phyloP scores from a whole-genome alignment of 2,329 filamentous ascomycete species.

The Aspergillus ochraceus region DNA sequence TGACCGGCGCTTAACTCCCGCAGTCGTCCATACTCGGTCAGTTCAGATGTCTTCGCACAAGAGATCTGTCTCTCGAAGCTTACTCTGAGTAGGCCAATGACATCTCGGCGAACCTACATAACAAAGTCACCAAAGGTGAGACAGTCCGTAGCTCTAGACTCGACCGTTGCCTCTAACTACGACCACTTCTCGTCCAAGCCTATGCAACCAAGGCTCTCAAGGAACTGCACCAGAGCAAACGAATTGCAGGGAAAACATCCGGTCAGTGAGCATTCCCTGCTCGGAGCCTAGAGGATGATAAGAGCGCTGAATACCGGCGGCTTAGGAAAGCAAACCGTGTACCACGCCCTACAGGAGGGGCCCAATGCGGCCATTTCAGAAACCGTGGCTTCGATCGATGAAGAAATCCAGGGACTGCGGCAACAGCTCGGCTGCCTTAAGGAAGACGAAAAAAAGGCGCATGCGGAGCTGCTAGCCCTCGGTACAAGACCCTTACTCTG shows the following conservation, averaged over 20 bases:
- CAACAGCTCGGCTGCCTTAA: constrained; percentile 47
- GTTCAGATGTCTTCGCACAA: not conserved
- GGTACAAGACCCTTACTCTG: constrained; percentile 51
- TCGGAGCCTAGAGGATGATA: not conserved
- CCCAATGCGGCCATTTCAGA: constrained; percentile 50
- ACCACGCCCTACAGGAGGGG: constrained; percentile 57
- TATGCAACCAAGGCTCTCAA: constrained; percentile 62
- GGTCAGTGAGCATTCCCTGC: constrained; percentile 37
- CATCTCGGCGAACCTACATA: constrained; percentile 61
- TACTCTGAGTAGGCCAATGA: constrained; percentile 49
- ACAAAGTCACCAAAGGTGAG: constrained; percentile 58
- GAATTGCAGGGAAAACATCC: constrained; percentile 58
- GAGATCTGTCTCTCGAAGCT: not conserved
- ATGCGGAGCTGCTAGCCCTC: constrained; percentile 47
- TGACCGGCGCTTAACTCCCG: not conserved
- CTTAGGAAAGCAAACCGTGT: constrained; percentile 62
- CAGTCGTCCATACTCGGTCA: constrained; percentile 56
- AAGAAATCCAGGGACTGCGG: constrained; percentile 49
- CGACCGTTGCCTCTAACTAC: not conserved
- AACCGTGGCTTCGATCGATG: constrained; percentile 51
- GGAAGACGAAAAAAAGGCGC: constrained; percentile 51
- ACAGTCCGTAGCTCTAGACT: not conserved
- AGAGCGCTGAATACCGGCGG: constrained; percentile 1
- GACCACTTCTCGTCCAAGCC: constrained; percentile 34
- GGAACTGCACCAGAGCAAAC: constrained; percentile 60